phyloP scores from a whole-genome alignment of 768 basidiomycete genomes.

The Mycena chlorophos region DNA sequence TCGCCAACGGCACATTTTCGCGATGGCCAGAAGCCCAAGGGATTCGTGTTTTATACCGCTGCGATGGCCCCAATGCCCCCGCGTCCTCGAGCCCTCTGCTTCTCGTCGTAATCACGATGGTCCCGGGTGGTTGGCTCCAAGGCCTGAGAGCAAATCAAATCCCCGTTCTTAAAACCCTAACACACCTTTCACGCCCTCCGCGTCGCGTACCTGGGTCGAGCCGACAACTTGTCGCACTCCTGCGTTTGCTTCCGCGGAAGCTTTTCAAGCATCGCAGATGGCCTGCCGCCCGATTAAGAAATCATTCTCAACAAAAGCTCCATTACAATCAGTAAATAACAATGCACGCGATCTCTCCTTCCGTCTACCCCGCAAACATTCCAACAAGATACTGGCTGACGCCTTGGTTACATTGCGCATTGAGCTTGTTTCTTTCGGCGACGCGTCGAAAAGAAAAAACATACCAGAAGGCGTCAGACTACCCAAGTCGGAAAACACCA shows the following conservation, averaged over 20 bases:
- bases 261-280: neutral
- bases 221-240: too few species aligned
- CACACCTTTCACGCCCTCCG: slow-evolving; percentile 1
- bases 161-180: slow-evolving; percentile 13
- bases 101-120: slow-evolving; percentile 20
- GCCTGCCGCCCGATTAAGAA: neutral
- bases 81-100: slow-evolving; percentile 11
- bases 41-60: slow-evolving; percentile 17
- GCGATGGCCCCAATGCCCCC: slow-evolving; percentile 9
- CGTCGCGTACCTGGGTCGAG: slow-evolving; percentile 4
- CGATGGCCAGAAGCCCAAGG: slow-evolving; percentile 19
- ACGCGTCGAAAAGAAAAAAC: neutral
- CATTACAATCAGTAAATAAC: neutral
- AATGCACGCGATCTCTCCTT: neutral
- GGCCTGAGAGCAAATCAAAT: slow-evolving; percentile 23
- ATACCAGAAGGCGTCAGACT: slow-evolving; percentile 67
- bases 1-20: slow-evolving; percentile 69
- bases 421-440: neutral
- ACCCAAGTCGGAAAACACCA: slow-evolving; percentile 94
- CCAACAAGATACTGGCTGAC: slow-evolving; percentile 95
- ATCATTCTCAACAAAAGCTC: neutral
- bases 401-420: slow-evolving; percentile 47
- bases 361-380: slow-evolving; percentile 75
- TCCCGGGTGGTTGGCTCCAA: slow-evolving; percentile 22
- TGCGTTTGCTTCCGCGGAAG: slow-evolving; percentile 19